Evolutionary conservation across 1,284 basidiomycete species (phyloP).

Genomic region (Ceratobasidium papillatum): DNA sequence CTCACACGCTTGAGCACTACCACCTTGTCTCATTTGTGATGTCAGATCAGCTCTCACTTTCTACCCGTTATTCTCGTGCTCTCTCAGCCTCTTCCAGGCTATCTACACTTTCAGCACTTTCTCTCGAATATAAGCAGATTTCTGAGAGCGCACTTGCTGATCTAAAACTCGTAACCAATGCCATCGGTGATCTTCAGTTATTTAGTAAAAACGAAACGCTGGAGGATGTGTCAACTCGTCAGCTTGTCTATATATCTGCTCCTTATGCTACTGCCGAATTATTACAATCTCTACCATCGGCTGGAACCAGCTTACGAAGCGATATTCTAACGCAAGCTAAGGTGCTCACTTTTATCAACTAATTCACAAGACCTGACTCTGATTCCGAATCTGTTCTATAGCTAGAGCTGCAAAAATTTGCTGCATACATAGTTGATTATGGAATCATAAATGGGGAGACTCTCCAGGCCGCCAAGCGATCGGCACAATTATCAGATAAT

Average conservation of each 20-base stretch:
- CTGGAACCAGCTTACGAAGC: conserved; percentile 67
- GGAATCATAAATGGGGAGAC: conserved; percentile 59
- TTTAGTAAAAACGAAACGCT: conserved; percentile 88
- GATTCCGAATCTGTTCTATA: conserved; percentile 50
- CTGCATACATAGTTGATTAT: conserved; percentile 69
- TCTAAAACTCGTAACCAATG: conserved; percentile 60
- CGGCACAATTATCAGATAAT: conserved; percentile 63
- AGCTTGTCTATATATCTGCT: conserved; percentile 82
- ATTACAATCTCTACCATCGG: conserved; percentile 70
- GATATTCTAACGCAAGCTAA: conserved; percentile 64
- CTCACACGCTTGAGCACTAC: conserved; percentile 15
- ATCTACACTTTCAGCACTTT: conserved; percentile 20
- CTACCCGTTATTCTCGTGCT: conserved; percentile 24
- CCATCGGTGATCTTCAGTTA: conserved; percentile 68
- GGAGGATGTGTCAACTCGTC: conserved; percentile 83
- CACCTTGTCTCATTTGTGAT: neutral
- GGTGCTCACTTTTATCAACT: conserved; percentile 57
- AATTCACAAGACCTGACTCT: conserved; percentile 33
- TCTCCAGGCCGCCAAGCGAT: conserved; percentile 48
- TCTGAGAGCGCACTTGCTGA: conserved; percentile 54
- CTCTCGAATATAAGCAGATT: conserved; percentile 24
- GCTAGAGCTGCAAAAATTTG: conserved; percentile 67
- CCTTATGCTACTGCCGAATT: conserved; percentile 78
- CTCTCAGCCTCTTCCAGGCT: conserved; percentile 24
- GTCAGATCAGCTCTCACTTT: conserved; percentile 29